Base-by-base conservation (phyloP, 257 asterid genomes). In the Solanum chilense region DNA sequence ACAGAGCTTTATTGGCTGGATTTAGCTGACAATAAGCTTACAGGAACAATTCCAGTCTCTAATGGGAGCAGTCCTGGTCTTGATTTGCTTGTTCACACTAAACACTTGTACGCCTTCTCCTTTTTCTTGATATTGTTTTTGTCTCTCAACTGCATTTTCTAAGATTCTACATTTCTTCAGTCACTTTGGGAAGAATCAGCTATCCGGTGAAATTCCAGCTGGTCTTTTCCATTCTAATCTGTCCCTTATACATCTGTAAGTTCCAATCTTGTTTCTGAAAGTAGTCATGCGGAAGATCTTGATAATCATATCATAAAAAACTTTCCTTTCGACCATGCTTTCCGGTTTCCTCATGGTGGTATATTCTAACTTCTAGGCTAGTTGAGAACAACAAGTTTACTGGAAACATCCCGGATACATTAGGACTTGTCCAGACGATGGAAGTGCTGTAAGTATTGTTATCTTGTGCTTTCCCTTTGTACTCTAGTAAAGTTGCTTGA, bases 201-300 rank as follows among this genome's bases (percentile, higher is more conserved):
- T 97, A 64, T 89, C 95, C 35, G 99, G 98, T 77, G 96, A 86
- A 74, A 92, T 97, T 83, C 98, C 99, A 76, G 2, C 96, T 47
- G 84, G 86, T 87, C 92, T 97, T 86, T 96, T 97, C 84, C 89
- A 86, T 91, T 90, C 98, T 60, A 82, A 92, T 70, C 83, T 92
- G 93, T 69, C 90, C 70, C 95, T 97, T 74, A 93, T 90, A 87
- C 99, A 97, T 88, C 73, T 97, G 99, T 97, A 92, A 95, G 99
- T 88, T 83, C 75, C 80, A 52, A 15, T 45, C 2, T 66, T 39
- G 27, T 37, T 70, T 84, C 86, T 41, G 60, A 13, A 23, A 41
- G 70, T 64, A 31, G 21, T 66, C 86, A 87, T 83, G 60, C 73
- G 1, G 58, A 33, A 11, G 77, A 4, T 23, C 25, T 39, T 64